Evolutionary conservation across 441 rosid genomes (phyloP).

Genomic region (Iberis amara): DNA sequence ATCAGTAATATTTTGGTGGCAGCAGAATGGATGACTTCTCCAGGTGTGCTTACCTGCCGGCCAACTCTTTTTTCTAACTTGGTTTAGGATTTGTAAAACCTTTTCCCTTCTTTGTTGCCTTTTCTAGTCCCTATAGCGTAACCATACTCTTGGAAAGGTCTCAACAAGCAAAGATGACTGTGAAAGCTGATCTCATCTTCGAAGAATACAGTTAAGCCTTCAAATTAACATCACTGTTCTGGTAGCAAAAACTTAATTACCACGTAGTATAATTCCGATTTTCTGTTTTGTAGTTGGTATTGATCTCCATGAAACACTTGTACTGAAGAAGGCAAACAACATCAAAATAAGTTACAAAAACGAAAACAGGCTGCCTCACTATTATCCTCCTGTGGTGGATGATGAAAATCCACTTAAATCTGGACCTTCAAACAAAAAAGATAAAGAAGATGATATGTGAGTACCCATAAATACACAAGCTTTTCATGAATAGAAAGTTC

Average conservation of each 20-base stretch:
- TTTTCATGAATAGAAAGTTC: background rate
- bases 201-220: constrained; percentile 71
- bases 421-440: constrained; percentile 24
- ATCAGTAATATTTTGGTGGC: constrained; percentile 34
- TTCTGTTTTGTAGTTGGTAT: constrained; percentile 59
- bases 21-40: constrained; percentile 87
- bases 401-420: constrained; percentile 37
- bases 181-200: constrained; percentile 80
- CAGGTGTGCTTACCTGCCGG: constrained; percentile 48
- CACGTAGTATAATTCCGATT: constrained; percentile 8
- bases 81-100: background rate
- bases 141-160: constrained; percentile 46
- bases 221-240: constrained; percentile 3
- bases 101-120: background rate
- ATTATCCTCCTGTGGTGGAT: constrained; percentile 39
- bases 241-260: constrained; percentile 9
- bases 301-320: constrained; percentile 66
- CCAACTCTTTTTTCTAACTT: constrained; percentile 8
- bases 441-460: constrained; percentile 24
- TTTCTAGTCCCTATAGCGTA: constrained; percentile 69
- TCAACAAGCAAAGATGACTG: constrained; percentile 49
- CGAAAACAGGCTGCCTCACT: constrained; percentile 37
- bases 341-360: constrained; percentile 26
- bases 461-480: background rate
- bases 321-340: constrained; percentile 39